Base-by-base conservation (phyloP, 371 early-diverging fungal genomes). In the Mucor irregularis region DNA sequence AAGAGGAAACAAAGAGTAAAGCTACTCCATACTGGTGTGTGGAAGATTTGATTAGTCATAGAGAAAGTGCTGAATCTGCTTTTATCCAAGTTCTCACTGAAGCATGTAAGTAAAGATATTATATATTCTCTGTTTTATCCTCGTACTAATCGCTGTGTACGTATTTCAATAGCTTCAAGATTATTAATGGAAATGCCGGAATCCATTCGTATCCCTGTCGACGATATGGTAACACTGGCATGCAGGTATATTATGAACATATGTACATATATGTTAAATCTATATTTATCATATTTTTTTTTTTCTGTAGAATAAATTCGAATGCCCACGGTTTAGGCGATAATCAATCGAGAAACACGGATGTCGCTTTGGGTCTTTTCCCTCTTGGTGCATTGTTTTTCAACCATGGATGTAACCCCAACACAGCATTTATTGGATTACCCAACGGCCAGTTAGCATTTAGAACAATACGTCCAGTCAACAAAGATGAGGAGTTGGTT, bases 321-420 rank as follows among this genome's bases (percentile, higher is more conserved):
- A 86, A 85, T 65, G 73, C 83, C 13, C 81, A 85, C 55, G 74
- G 73, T 19, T 62, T 86, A 30, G 68, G 69, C 4, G 85, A 86
- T 58, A 74, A 68, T 38, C 67, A 74, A n/a, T 58, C 66, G n/a
- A 73, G 81, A 5, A 75, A 77, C 60, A 73, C 73, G 19, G 81
- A 85, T 56, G 83, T 78, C 25, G 78, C 84, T 5, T 61, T 85
- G 21, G 88, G 84, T 3, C 55, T 89, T 40, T 89, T 81, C 58
- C 90, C 90, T 2, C 57, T 85, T 34, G 76, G 76, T 17, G 73
- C 82, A 17, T 69, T 84, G 51, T 88, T 83, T 63, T 78, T 86
- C 60, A 73, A 74, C 45, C 88, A 89, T 73, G 79, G 83, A 42
- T 89, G 90, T 64, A 80, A 71, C 40, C 90, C 90, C 35, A 89